Percentiles rank a stretch among this genome's conserved stretches.
These are phyloP conservation scores for Fragaria iinumae DNA, from an alignment of 306 rosid genomes.

Conservation along the genomic window DNA sequence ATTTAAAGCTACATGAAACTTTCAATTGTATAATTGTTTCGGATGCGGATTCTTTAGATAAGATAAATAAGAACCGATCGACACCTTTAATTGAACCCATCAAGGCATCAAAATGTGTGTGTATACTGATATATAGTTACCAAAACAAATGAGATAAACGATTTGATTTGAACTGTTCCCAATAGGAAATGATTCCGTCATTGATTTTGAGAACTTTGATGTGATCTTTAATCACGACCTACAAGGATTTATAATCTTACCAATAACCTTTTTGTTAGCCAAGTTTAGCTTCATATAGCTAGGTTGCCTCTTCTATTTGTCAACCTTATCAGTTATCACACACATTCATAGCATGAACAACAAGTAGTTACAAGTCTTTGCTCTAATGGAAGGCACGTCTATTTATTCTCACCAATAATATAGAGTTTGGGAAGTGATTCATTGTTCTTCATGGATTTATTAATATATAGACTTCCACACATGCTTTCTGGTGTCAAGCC, in stretches of 20 bases:
- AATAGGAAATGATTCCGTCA: background rate
- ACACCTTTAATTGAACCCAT: background rate
- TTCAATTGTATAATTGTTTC: no score
- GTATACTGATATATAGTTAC: background rate
- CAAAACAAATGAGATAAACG: background rate
- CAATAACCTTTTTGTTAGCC: background rate
- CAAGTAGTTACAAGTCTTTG: background rate
- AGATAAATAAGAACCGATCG: no score
- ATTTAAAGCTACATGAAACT: no score
- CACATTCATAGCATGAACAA: background rate
- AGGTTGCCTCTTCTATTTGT: background rate
- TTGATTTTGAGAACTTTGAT: background rate
- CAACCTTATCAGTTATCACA: background rate
- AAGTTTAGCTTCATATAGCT: background rate
- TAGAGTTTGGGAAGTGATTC: background rate
- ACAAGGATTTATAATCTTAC: no score
- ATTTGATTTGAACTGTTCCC: background rate
- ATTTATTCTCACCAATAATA: background rate
- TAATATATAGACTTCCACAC: conserved; percentile 14
- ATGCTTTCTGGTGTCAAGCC: conserved; percentile 25
- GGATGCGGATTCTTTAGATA: background rate
- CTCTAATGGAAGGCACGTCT: conserved; percentile 65
- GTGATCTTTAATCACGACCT: background rate
- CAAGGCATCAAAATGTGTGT: no score
- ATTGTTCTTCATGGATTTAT: background rate